Percentiles rank a stretch among this genome's conserved stretches.
Conservation (phyloP, 2,329 filamentous ascomycete genomes). For the Epicoccum nigrum region DNA sequence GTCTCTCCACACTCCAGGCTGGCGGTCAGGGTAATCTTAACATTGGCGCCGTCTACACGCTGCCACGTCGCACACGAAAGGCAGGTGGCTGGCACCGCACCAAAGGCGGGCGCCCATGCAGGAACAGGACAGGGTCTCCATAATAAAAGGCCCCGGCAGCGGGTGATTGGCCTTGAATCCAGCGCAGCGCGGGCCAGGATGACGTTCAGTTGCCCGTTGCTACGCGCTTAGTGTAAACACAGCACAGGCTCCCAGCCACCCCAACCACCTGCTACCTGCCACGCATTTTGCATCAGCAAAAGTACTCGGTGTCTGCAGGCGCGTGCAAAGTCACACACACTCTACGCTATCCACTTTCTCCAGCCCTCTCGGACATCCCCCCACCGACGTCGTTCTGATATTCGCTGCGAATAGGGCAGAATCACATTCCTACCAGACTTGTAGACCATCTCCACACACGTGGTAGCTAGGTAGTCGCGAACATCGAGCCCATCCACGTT, state of each 20-base stretch:
- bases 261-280: slow-evolving; percentile 46
- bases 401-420: slow-evolving; percentile 33
- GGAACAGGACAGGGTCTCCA: slow-evolving; percentile 25
- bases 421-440: slow-evolving; percentile 39
- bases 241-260: slow-evolving; percentile 29
- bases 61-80: slow-evolving; percentile 35
- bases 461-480: slow-evolving; percentile 24
- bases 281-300: slow-evolving; percentile 42
- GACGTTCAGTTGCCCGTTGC: slow-evolving; percentile 31
- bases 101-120: slow-evolving; percentile 20
- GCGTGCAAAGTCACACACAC: slow-evolving; percentile 31
- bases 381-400: slow-evolving; percentile 40
- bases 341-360: slow-evolving; percentile 43
- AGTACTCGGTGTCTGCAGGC: slow-evolving; percentile 37
- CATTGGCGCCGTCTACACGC: slow-evolving; percentile 19
- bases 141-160: slow-evolving; percentile 15
- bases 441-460: slow-evolving; percentile 34
- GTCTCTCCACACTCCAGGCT: slow-evolving; percentile 5
- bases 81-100: slow-evolving; percentile 30
- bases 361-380: slow-evolving; percentile 26
- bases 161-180: slow-evolving; percentile 26
- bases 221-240: slow-evolving; percentile 26
- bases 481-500: slow-evolving; percentile 25
- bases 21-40: slow-evolving; percentile 20
- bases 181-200: slow-evolving; percentile 22